phyloP scores from a whole-genome alignment of 2,329 filamentous ascomycete genomes.

The Calonectria henricotiae region DNA sequence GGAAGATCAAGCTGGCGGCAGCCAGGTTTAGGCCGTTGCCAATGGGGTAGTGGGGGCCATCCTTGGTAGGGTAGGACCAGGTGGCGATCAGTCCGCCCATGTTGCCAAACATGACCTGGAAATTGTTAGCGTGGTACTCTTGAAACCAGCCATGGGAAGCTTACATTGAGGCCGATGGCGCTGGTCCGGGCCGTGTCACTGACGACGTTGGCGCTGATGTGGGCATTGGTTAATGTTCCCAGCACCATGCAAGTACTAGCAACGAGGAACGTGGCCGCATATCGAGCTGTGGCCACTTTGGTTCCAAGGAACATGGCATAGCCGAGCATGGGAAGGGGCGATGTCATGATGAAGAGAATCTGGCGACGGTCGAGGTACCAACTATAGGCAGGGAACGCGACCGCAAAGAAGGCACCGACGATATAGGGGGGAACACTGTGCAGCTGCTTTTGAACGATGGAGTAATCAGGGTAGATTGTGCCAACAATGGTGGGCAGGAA shows the following conservation, averaged over 20 bases:
- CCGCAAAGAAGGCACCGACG: slow-evolving; percentile 74
- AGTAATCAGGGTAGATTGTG: slow-evolving; percentile 74
- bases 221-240: slow-evolving; percentile 75
- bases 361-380: slow-evolving; percentile 71
- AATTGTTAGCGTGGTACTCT: slow-evolving; percentile 15
- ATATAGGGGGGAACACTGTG: slow-evolving; percentile 78
- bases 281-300: slow-evolving; percentile 65
- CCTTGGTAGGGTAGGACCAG: slow-evolving; percentile 76
- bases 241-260: slow-evolving; percentile 74
- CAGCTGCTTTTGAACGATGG: slow-evolving; percentile 75
- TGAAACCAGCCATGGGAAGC: neutral
- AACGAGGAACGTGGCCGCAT: slow-evolving; percentile 77
- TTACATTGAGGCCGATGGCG: slow-evolving; percentile 68
- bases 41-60: slow-evolving; percentile 77
- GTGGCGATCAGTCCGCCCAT: slow-evolving; percentile 79
- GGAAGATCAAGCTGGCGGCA: slow-evolving; percentile 70
- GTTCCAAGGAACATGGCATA: slow-evolving; percentile 77
- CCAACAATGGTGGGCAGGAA: slow-evolving; percentile 77
- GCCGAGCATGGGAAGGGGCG: slow-evolving; percentile 74
- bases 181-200: slow-evolving; percentile 76
- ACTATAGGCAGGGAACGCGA: slow-evolving; percentile 72
- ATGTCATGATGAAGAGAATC: slow-evolving; percentile 70
- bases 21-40: slow-evolving; percentile 78
- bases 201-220: slow-evolving; percentile 77
- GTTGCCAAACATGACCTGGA: slow-evolving; percentile 53